Percentiles rank a stretch among this genome's conserved stretches.
Conservation (phyloP, 116 monocot species). For the Zostera marina region DNA sequence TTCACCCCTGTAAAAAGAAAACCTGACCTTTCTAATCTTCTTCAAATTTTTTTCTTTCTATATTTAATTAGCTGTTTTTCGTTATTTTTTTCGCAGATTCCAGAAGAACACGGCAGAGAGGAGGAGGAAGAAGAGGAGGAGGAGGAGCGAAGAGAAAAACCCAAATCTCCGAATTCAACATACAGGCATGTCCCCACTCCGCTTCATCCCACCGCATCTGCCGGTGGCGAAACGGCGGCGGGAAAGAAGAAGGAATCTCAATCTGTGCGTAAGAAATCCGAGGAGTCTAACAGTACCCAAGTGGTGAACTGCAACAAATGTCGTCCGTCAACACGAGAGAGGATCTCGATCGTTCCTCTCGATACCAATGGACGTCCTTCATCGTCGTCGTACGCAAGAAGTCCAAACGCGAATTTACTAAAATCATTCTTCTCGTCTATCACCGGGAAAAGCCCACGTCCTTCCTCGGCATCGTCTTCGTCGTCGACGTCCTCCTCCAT, state of each 20-base stretch:
- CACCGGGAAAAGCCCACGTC: constrained; percentile 19
- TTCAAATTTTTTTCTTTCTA: too few relatives aligned
- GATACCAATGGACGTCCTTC: constrained; percentile 5
- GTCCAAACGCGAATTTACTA: constrained; percentile 11
- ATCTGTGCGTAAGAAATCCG: too few relatives aligned
- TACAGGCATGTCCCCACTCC: too few relatives aligned
- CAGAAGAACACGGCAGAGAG: background rate
- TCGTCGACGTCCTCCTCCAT: constrained; percentile 3
- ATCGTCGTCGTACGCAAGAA: background rate
- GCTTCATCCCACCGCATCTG: too few relatives aligned
- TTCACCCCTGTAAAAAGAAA: constrained; percentile 5
- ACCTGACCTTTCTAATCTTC: too few relatives aligned
- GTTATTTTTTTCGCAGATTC: constrained; percentile 7
- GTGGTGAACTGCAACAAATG: constrained; percentile 36
- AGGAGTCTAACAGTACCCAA: background rate
- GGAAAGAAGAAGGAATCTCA: too few relatives aligned
- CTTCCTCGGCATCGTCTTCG: constrained; percentile 6
- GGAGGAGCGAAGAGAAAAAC: too few relatives aligned
- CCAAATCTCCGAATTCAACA: too few relatives aligned
- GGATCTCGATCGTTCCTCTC: constrained; percentile 13
- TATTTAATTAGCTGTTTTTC: too few relatives aligned
- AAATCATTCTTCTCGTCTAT: constrained; percentile 32
- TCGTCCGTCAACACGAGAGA: constrained; percentile 28
- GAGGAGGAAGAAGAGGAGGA: too few relatives aligned
- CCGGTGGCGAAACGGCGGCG: too few relatives aligned